Evolutionary conservation across 2,329 filamentous ascomycete species (phyloP), one percentile per base, ranked within the genome.

Genomic region (Neophaeococcomyces aloes): DNA sequence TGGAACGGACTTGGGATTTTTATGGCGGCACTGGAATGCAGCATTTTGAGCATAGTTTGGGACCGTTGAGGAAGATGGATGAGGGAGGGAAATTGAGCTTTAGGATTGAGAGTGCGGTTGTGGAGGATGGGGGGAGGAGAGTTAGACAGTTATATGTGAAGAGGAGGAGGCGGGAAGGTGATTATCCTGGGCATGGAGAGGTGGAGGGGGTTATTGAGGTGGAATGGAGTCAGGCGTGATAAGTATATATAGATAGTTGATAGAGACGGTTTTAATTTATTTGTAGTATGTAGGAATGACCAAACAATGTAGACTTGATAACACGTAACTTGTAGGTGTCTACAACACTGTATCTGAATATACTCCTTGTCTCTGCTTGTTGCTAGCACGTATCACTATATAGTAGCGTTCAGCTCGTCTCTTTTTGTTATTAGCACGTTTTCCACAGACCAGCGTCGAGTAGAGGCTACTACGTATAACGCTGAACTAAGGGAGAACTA

Each of bases 131-230:
- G 14, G 65, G 66, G 19, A 61, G 61, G 10, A 27, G 23, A 34
- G 61, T 79, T 6, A 66, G 68, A n/a, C 76, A 79, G 56, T 62
- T 74, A 37, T 79, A 78, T 46, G 61, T 79, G 6, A 65, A 67
- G 15, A 41, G 38, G 29, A 6, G 29, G 11, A 21, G 27, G 29
- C 33, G 7, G 7, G 30, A 29, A 23, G 39, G 34, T 15, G 37
- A 40, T n/a, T 15, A 21, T 17, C 13, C 25, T 8, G 19, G 30
- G 17, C 19, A 27, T 17, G 39, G 39, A 15, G 39, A 27, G 10
- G 39, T 42, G 7, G 39, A 42, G 18, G 39, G 29, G 11, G 39
- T 42, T 3, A 31, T 42, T 18, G 39, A 42, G 23, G 14, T 42
- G 7, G 39, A 42, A 32, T 42, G 39, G 39, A 42, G 39, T 32